These are phyloP conservation scores for Phytophthora agathidicida DNA, from an alignment of 352 stramenopile genomes.

Conservation along the genomic window DNA sequence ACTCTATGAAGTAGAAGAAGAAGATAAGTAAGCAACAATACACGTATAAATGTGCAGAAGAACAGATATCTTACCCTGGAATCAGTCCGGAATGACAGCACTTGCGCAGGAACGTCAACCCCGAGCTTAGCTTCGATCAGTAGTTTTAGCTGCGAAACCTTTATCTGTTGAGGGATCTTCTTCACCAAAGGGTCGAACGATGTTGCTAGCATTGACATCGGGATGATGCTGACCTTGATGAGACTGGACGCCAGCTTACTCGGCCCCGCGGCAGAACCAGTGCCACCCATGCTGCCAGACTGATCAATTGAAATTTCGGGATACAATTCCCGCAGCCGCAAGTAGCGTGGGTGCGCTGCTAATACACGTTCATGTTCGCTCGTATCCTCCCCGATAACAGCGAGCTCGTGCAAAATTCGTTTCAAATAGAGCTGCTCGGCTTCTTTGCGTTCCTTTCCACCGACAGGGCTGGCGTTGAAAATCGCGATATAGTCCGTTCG, in stretches of 20 bases:
- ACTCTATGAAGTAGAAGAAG: conserved; percentile 49
- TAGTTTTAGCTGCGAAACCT: conserved; percentile 72
- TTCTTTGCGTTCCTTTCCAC: conserved; percentile 67
- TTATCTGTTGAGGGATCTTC: conserved; percentile 79
- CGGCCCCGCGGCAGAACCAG: conserved; percentile 24
- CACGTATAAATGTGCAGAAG: no score
- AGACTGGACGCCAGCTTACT: conserved; percentile 61
- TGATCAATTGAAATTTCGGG: conserved; percentile 48
- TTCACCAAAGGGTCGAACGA: conserved; percentile 67
- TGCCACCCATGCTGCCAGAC: conserved; percentile 1
- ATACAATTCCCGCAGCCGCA: conserved; percentile 53
- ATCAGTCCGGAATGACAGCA: conserved; percentile 65
- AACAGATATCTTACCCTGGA: conserved; percentile 49
- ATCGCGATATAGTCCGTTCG: conserved; percentile 50
- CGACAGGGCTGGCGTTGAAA: conserved; percentile 75
- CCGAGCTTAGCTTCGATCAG: conserved; percentile 80
- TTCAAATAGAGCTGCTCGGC: conserved; percentile 87
- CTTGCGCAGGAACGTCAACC: conserved; percentile 48
- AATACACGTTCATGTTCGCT: conserved; percentile 42
- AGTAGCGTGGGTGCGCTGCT: conserved; percentile 53
- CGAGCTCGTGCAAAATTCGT: conserved; percentile 75
- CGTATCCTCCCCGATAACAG: conserved; percentile 33
- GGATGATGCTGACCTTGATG: conserved; percentile 68
- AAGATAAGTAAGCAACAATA: neutral
- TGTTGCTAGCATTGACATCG: conserved; percentile 75